These are phyloP conservation scores for Schizosaccharomyces versatilis DNA, from an alignment of 1,139 yeast species.

Conservation along the genomic window DNA sequence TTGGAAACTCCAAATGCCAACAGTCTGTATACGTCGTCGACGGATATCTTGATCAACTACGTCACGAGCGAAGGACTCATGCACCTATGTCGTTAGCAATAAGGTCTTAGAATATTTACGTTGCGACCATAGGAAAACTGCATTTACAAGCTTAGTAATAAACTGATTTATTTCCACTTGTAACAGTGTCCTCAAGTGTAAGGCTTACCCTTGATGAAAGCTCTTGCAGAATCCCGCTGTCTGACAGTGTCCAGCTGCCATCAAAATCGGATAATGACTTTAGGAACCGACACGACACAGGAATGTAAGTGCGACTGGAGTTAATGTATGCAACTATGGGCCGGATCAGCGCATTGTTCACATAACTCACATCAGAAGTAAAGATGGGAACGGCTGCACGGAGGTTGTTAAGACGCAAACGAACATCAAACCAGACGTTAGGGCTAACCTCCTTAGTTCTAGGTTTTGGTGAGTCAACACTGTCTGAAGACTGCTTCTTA, in stretches of 20 bases:
- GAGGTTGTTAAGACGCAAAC: conserved; percentile 60
- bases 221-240: conserved; percentile 76
- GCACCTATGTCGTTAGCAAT: conserved; percentile 36
- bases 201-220: conserved; percentile 27
- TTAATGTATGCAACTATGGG: conserved; percentile 93
- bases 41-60: conserved; percentile 72
- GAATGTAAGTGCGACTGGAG: conserved; percentile 70
- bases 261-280: conserved; percentile 57
- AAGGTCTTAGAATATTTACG: not conserved
- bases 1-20: conserved; percentile 87
- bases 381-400: conserved; percentile 76
- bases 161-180: too few species aligned
- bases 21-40: conserved; percentile 48
- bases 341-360: conserved; percentile 72
- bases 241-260: conserved; percentile 93
- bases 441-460: not conserved
- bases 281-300: conserved; percentile 64
- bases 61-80: conserved; percentile 71
- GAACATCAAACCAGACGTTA: conserved; percentile 33
- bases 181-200: not conserved
- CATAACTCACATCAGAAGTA: conserved; percentile 60
- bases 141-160: too few species aligned
- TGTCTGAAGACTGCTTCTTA: conserved; percentile 11
- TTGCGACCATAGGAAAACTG: too few species aligned
- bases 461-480: not conserved